These are phyloP conservation scores for Echinochloa phyllopogon DNA, from an alignment of 176 grass and related monocot genomes.

Conservation along the genomic window DNA sequence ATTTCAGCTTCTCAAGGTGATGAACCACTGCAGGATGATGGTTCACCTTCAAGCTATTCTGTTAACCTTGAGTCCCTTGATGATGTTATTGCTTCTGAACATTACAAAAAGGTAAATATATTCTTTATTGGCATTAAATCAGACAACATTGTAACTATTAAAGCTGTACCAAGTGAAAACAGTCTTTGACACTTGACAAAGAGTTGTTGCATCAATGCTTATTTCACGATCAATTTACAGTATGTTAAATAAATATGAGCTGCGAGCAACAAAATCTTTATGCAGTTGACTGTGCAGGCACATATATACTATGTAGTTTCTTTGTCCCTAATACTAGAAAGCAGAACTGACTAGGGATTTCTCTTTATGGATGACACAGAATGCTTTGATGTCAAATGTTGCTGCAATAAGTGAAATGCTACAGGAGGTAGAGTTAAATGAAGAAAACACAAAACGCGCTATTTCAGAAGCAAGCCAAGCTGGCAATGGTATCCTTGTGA, in stretches of 20 bases:
- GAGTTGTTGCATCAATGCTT: background rate
- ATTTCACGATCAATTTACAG: background rate
- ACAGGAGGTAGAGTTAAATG: conserved; percentile 53
- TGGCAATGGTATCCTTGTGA: conserved; percentile 60
- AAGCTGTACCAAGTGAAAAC: background rate
- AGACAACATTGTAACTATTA: background rate
- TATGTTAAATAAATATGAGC: background rate
- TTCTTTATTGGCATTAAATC: background rate
- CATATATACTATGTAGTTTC: background rate
- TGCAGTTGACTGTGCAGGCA: background rate
- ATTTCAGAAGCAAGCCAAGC: conserved; percentile 59
- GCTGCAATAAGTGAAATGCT: conserved; percentile 57
- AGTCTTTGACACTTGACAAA: background rate
- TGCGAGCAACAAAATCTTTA: background rate
- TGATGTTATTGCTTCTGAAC: conserved; percentile 41
- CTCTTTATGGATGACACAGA: conserved; percentile 41
- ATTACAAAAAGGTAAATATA: conserved; percentile 46
- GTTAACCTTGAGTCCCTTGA: conserved; percentile 35
- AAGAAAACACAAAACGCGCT: conserved; percentile 55
- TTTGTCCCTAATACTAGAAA: background rate
- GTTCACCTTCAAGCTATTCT: conserved; percentile 37
- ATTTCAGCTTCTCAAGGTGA: conserved; percentile 36
- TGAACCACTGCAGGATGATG: conserved; percentile 11
- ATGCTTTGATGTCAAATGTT: conserved; percentile 56
- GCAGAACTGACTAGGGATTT: background rate